Evolutionary conservation across 1,284 basidiomycete genomes (phyloP), one percentile per base, ranked within the genome.

Genomic region (Sanghuangporus weigelae): DNA sequence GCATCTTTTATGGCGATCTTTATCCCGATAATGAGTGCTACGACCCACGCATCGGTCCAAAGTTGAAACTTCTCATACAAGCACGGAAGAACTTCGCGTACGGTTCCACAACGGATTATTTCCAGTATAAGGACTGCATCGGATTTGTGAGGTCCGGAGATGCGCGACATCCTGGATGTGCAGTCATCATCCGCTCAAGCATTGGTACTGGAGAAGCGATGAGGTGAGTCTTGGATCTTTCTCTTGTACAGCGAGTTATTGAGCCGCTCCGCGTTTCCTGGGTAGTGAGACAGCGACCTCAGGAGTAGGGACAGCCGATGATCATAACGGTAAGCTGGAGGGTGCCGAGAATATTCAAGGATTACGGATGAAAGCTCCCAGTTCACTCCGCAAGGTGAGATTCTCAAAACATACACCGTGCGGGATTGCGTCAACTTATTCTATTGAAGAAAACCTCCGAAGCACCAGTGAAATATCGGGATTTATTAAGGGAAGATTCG

Each of bases 1-100:
- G 94, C 71, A 86, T 97, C 38, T 98, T 98, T 76, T 94, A 94
- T 67, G 95, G 95, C 7, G 96, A 98, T 75, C 73, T 96, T 26
- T 93, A 90, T 69, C 86, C 85, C 0, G 88, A 90, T 68, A 68
- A 77, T 46, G 85, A 88, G 71, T 85, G 86, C 67, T 90, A 84
- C 71, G 78, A 85, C 67, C 77, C 79, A 64, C 71, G 72, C n/a
- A 79, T 80, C 7, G 79, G 86, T 3, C 71, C 69, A 39, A 80
- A 80, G 51, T 75, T 92, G 51, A 76, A 70, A 59, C 69, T 77
- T 35, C 73, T 93, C 44, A 81, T 92, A 39, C 73, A 78, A 53
- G 82, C 78, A 44, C 85, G 90, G 69, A 84, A 82, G 74, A 73
- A 72, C 58, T 87, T 81, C 69, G 90, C 89, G 2, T 84, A 90